phyloP scores from a whole-genome alignment of 2,329 filamentous ascomycete species.

The Paracamarosporium sp. region DNA sequence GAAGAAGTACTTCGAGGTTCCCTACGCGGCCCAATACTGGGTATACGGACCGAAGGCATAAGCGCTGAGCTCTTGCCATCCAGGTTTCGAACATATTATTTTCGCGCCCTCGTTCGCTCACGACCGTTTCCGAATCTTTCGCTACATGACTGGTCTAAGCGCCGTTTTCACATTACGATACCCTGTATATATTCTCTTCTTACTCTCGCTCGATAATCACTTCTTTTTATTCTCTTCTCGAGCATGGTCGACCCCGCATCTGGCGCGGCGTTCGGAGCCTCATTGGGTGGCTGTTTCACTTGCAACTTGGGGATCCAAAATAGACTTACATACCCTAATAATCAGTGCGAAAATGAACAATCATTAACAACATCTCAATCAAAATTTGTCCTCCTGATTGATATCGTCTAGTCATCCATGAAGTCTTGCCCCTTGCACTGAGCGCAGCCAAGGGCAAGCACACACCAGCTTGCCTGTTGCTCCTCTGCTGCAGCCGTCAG shows the following conservation, averaged over 20 bases:
- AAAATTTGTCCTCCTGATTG: not conserved
- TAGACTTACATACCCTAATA: constrained; percentile 18
- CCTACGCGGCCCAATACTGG: constrained; percentile 57
- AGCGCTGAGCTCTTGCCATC: constrained; percentile 17
- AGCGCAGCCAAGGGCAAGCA: not conserved
- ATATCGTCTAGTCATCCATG: not conserved
- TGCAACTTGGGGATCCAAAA: constrained; percentile 15
- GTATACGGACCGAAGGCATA: constrained; percentile 47
- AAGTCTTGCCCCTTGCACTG: not conserved
- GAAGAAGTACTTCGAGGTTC: constrained; percentile 43
- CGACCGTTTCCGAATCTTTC: not conserved
- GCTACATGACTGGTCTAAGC: not conserved
- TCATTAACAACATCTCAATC: constrained; percentile 1
- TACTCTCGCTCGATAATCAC: not conserved
- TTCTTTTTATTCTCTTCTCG: not conserved
- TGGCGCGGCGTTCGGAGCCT: constrained; percentile 12
- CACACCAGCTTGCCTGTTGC: not conserved
- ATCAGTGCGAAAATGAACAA: not conserved
- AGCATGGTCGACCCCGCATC: not conserved
- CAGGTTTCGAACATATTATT: constrained; percentile 17
- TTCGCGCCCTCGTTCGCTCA: not conserved
- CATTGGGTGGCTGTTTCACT: not conserved
- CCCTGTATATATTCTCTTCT: constrained; percentile 10
- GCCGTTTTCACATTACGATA: constrained; percentile 8
- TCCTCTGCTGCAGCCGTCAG: not conserved